Base-by-base conservation (phyloP, 2,329 filamentous ascomycete genomes). In the Neofusicoccum sp. region DNA sequence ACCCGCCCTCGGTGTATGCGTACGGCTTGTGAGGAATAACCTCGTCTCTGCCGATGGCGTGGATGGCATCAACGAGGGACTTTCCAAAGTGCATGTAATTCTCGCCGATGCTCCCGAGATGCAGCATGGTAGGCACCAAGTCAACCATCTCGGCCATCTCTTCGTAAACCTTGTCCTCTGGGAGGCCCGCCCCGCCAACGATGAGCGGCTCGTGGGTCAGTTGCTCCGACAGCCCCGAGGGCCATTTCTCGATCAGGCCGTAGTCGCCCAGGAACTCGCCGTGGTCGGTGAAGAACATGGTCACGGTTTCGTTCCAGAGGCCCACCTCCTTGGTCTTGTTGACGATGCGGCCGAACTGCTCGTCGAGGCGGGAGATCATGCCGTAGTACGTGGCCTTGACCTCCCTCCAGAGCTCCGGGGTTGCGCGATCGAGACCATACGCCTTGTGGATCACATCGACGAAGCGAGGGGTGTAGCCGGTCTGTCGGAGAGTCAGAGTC, bases 201-300 rank as follows among this genome's bases (percentile, higher is more conserved):
- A 82, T 77, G 0, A 82, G 70, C 0, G 80, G 81, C 56, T 81
- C 78, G 14, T 78, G 78, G 0, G 77, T 72, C 0, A 83, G 71
- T 1, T 73, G 72, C 36, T 81, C 77, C 0, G 76, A 80, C 0
- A 81, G 66, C 2, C 76, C 80, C 5, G 58, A 61, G n/a, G 58
- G 58, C 79, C 80, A 82, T 63, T 83, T 83, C 67, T 83, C 80
- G 28, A 83, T 79, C 11, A 82, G 68, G 0, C 80, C 80, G 59
- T 81, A 73, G 58, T 83, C 80, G 11, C 80, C 80, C 0, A 83
- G 74, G 56, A 79, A 83, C 59, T 83, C 79, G 3, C 80, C 80
- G 63, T 80, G 80, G 48, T 80, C 78, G 0, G 78, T 80, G 61
- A 79, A 80, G 66, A 81, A 80, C 71, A 81, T 73, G 0, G 78